Base-by-base conservation (phyloP, 805 yeast species). In the Hermanozyma aechmeae region DNA sequence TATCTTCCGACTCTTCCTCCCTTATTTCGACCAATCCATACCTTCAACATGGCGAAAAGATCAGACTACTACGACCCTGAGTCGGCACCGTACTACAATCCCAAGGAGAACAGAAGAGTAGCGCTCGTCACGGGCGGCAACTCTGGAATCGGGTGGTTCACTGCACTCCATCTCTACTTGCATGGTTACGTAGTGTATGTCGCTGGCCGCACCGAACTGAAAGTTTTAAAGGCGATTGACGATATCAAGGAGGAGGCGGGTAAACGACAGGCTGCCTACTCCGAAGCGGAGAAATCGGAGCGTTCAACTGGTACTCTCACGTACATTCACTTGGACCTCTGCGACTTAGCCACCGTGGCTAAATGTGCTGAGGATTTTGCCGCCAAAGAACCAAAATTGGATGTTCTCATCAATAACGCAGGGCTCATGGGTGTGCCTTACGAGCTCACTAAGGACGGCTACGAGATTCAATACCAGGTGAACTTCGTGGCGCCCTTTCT, bases 381-480 rank as follows among this genome's bases (percentile, higher is more conserved):
- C 9, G 20, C 28, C 11, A 34, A 37, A 8, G 68, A 60, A 34
- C 27, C 38, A 2, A 38, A 40, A 15, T 38, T 61, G 17, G 53
- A 61, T 27, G 28, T 59, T 16, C 50, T 61, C 27, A 48, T 61
- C 28, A 55, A 55, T 34, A 61, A 61, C 40, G 68, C 67, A 4
- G 67, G 68, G 1, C 28, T 61, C 10, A 58, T 61, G 67, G 65
- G 46, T 4, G 46, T 51, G n/a, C 64, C 65, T 0, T 51, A 38
- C 31, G 53, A 51, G 30, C 28, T 40, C 20, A 58, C 66, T 7
- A 48, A 48, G 27, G 66, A 61, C 36, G 55, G 50, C 13, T 50
- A 46, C 38, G 68, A 61, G 37, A 41, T 59, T 22, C 67, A 61
- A 45, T 58, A 54, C 39, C 68, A 61, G 42, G 64, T 56, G 14